phyloP scores from a whole-genome alignment of 495 filamentous ascomycete genomes.

The Aspergillus haitiensis region DNA sequence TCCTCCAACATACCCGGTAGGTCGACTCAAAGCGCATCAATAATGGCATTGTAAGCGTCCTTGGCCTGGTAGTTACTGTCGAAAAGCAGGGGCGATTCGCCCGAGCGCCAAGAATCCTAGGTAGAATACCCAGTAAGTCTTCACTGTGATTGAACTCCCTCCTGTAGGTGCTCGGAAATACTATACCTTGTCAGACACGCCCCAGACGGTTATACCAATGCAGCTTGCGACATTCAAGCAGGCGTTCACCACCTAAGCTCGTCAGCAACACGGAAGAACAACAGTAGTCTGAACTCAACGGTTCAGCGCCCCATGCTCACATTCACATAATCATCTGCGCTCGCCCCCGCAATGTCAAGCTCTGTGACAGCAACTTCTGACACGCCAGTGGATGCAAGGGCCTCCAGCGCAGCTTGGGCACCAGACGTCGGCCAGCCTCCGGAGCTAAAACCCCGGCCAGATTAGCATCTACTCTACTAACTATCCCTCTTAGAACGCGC shows the following conservation, averaged over 20 bases:
- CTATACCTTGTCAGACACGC: conserved; percentile 61
- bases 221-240: conserved; percentile 65
- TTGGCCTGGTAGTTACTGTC: conserved; percentile 64
- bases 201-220: conserved; percentile 76
- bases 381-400: conserved; percentile 53
- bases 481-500: conserved; percentile 9
- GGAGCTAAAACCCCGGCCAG: too few species aligned
- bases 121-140: background rate
- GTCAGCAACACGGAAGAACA: too few species aligned
- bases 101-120: conserved; percentile 62
- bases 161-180: conserved; percentile 21
- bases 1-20: too few species aligned
- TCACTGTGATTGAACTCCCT: conserved; percentile 13
- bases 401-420: conserved; percentile 40
- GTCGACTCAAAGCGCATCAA: conserved; percentile 27
- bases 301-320: too few species aligned
- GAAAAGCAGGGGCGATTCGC: conserved; percentile 60
- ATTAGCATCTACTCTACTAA: conserved; percentile 11
- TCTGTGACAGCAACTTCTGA: conserved; percentile 63
- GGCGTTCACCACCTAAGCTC: conserved; percentile 54
- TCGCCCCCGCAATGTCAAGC: conserved; percentile 62
- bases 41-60: conserved; percentile 62
- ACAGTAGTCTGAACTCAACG: too few species aligned
- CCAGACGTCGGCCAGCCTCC: too few species aligned
- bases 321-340: conserved; percentile 59